Percentiles rank a stretch among this genome's conserved stretches.
These are phyloP conservation scores for Poa pratensis DNA, from an alignment of 176 grass and related monocot genomes.

Conservation along the genomic window DNA sequence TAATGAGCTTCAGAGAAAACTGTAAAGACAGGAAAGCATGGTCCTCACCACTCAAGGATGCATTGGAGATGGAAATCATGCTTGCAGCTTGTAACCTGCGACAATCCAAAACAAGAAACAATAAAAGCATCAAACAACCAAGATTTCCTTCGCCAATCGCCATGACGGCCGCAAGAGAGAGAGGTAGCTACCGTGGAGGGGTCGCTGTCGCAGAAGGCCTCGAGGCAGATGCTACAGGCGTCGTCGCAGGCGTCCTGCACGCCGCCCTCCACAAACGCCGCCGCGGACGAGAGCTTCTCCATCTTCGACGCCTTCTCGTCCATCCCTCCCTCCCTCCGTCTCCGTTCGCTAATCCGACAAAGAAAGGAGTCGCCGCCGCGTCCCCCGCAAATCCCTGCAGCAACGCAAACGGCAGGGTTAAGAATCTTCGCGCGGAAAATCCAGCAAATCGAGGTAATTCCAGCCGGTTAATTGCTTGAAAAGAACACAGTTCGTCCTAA, in stretches of 20 bases:
- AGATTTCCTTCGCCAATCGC: background rate
- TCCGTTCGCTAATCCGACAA: background rate
- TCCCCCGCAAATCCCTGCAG: conserved; percentile 12
- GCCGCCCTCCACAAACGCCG: conserved; percentile 90
- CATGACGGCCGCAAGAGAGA: conserved; percentile 5
- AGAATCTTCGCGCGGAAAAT: background rate
- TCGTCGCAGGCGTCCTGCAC: conserved; percentile 96
- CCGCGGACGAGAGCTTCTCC: conserved; percentile 83
- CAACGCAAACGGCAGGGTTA: background rate
- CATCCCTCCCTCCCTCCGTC: conserved; percentile 22
- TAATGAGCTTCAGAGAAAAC: background rate
- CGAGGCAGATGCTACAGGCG: conserved; percentile 95
- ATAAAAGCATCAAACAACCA: background rate
- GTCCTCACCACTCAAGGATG: conserved; percentile 90
- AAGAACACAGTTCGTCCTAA: background rate
- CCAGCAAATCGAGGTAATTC: background rate
- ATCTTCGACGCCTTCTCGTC: conserved; percentile 75
- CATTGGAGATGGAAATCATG: conserved; percentile 96
- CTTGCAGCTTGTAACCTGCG: conserved; percentile 86
- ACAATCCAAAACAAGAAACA: background rate
- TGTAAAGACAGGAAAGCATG: background rate
- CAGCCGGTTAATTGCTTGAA: background rate
- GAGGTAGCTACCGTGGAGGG: conserved; percentile 67
- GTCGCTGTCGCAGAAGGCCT: conserved; percentile 88
- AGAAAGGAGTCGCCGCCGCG: background rate